Percentiles rank a stretch among this genome's conserved stretches.
Conservation (phyloP, 2,329 filamentous ascomycete genomes). For the Thelonectria olida region DNA sequence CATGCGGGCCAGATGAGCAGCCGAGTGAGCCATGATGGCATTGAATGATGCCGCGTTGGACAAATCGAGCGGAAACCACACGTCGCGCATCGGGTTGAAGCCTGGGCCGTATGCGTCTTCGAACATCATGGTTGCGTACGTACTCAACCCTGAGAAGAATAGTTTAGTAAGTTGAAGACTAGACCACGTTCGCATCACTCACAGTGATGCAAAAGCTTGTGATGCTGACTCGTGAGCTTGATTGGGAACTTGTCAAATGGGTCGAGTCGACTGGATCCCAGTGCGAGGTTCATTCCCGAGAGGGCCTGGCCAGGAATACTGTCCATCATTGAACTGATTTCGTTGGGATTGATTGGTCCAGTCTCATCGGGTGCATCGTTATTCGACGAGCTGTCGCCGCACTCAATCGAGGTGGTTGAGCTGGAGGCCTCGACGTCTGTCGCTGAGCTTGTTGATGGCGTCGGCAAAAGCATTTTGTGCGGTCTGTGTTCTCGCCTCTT, state of each 20-base stretch:
- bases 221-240: neutral
- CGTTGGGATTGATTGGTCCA: no score
- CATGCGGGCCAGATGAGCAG: slow-evolving; percentile 48
- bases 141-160: neutral
- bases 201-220: neutral
- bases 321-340: no score
- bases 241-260: neutral
- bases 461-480: no score
- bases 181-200: no score
- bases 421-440: no score
- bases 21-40: slow-evolving; percentile 51
- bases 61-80: slow-evolving; percentile 51
- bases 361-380: no score
- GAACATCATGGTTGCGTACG: slow-evolving; percentile 46
- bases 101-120: slow-evolving; percentile 35
- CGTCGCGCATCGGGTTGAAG: slow-evolving; percentile 51
- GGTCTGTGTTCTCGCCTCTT: slow-evolving; percentile 3
- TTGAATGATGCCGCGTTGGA: slow-evolving; percentile 53
- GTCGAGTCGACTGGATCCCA: neutral
- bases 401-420: no score
- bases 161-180: neutral
- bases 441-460: neutral
- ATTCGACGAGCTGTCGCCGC: no score
- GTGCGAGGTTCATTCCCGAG: neutral
- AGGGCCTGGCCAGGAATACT: no score